phyloP scores from a whole-genome alignment of 2,329 filamentous ascomycete species.

The Mycocentrospora acerina region DNA sequence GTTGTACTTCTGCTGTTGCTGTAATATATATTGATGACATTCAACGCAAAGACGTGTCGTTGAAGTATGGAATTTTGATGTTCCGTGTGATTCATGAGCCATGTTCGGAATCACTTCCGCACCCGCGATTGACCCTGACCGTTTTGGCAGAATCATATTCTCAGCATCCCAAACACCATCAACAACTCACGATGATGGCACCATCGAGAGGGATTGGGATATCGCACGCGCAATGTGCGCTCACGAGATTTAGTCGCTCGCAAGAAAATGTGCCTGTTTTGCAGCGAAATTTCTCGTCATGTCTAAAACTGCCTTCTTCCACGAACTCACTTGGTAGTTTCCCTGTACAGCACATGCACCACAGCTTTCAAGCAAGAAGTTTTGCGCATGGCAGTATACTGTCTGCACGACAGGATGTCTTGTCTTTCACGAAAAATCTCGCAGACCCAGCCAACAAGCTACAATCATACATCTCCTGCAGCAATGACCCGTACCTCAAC shows the following conservation, averaged over 20 bases:
- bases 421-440: slow-evolving; percentile 34
- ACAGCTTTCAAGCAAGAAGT: not conserved
- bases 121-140: no score
- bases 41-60: not conserved
- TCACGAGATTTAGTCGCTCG: not conserved
- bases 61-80: slow-evolving; percentile 6
- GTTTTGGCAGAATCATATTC: no score
- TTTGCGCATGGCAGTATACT: not conserved
- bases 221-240: not conserved
- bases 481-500: slow-evolving; percentile 79
- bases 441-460: slow-evolving; percentile 37
- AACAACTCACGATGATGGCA: slow-evolving; percentile 16
- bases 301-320: not conserved
- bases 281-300: not conserved
- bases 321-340: not conserved
- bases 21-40: not conserved
- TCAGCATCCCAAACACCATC: slow-evolving; percentile 4
- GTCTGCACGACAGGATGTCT: slow-evolving; percentile 8
- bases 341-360: not conserved
- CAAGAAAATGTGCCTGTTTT: not conserved
- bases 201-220: slow-evolving; percentile 16
- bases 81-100: slow-evolving; percentile 3
- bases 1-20: no score
- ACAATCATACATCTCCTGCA: slow-evolving; percentile 53
- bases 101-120: not conserved